Evolutionary conservation across 768 basidiomycete genomes (phyloP), one percentile per base, ranked within the genome.

Genomic region (Lanmaoa pseudosensibilis): DNA sequence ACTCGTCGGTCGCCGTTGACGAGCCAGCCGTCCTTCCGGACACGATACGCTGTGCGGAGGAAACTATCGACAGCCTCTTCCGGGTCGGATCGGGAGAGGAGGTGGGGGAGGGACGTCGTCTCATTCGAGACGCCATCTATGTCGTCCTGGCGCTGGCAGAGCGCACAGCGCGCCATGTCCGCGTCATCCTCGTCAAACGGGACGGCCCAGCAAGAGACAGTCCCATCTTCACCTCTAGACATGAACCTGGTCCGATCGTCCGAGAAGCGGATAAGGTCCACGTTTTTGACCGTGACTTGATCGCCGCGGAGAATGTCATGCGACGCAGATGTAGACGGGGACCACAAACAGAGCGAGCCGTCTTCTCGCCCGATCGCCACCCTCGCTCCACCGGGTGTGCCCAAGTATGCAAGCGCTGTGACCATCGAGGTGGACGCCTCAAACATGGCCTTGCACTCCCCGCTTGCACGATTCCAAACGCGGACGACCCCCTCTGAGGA

Each of bases 21-120:
- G 16, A 65, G 61, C 65, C 61, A 66, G 3, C 64, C 65, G 5
- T 64, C 64, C 50, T 60, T 64, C 3, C 46, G 58, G 11, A 61
- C 51, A 19, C 54, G 50, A 27, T 52, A 61, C 0, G 58, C 10
- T 4, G 60, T 56, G 18, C 43, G 50, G n/a, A 61, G 38, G n/a
- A 46, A 46, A 15, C 45, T 18, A 23, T 61, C 54, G 1, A 48
- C 2, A 4, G 32, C n/a, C 15, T 61, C 60, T 9, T 40, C 50
- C 0, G 58, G 50, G 43, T 52, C 54, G 0, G 50, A 49, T 5
- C 19, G 45, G 15, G 60, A 50, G 13, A 61, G 43, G 4, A 61
- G 51, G 15, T 46, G 52, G 7, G 57, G 44, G 7, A 44, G 27
- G 15, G 34, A 15, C 15, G 16, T 15, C 18, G 4, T 13, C 4